Evolutionary conservation across 1,139 yeast genomes (phyloP).

Genomic region (Debaryomyces singareniensis): DNA sequence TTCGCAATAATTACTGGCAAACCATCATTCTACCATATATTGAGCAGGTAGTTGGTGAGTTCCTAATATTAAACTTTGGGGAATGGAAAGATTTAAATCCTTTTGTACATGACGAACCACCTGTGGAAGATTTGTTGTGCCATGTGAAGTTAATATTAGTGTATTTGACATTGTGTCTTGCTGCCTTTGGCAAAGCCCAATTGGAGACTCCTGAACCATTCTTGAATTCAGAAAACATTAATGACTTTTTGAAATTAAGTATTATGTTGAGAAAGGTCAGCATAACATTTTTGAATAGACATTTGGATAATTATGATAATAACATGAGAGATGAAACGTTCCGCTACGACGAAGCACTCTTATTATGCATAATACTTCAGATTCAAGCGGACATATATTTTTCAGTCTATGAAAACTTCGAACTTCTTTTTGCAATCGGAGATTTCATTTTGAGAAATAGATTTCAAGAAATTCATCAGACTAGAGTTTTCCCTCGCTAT

Average conservation of each 20-base stretch:
- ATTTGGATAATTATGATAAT: slow-evolving; percentile 38
- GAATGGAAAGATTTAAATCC: slow-evolving; percentile 11
- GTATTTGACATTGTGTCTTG: slow-evolving; percentile 21
- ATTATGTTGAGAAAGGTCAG: slow-evolving; percentile 34
- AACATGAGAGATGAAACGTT: slow-evolving; percentile 11
- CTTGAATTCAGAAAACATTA: slow-evolving; percentile 11
- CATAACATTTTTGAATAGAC: slow-evolving; percentile 30
- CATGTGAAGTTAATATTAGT: slow-evolving; percentile 21
- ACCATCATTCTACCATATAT: slow-evolving; percentile 24
- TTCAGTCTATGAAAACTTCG: slow-evolving; percentile 39
- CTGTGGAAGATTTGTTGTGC: slow-evolving; percentile 8
- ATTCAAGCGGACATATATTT: slow-evolving; percentile 32
- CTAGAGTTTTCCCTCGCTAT: slow-evolving; percentile 14
- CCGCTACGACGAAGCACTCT: slow-evolving; percentile 19
- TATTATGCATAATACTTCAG: slow-evolving; percentile 29
- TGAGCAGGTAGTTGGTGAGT: slow-evolving; percentile 25
- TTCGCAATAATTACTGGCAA: slow-evolving; percentile 22
- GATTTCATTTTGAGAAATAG: slow-evolving; percentile 26
- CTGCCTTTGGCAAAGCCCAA: slow-evolving; percentile 18
- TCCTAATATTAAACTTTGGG: slow-evolving; percentile 17
- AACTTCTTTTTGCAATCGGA: slow-evolving; percentile 38
- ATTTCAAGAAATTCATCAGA: slow-evolving; percentile 8
- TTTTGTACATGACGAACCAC: slow-evolving; percentile 7
- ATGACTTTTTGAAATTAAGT: slow-evolving; percentile 22
- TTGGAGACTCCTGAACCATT: neutral